These are phyloP conservation scores for Hyaloscypha variabilis DNA, from an alignment of 495 filamentous ascomycete species.

Conservation along the genomic window DNA sequence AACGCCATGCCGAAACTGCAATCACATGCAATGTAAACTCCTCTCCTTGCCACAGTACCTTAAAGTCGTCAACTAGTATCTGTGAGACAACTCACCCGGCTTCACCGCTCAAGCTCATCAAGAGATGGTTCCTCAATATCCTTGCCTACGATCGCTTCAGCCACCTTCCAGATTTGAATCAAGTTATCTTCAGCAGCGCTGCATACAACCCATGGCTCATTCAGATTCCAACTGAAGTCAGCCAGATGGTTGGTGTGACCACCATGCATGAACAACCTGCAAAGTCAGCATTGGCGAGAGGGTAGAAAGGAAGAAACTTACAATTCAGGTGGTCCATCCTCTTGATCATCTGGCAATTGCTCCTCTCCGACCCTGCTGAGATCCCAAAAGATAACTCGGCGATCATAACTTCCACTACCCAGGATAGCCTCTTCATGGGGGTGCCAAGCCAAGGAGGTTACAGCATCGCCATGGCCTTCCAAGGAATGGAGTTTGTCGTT, in stretches of 20 bases:
- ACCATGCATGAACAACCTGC: slow-evolving; percentile 94
- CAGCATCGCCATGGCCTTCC: slow-evolving; percentile 82
- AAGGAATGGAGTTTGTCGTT: slow-evolving; percentile 83
- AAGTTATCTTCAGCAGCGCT: slow-evolving; percentile 97
- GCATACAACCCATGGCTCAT: slow-evolving; percentile 92
- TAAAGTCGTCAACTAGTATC: slow-evolving; percentile 11
- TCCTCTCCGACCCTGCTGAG: slow-evolving; percentile 88
- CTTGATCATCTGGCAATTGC: slow-evolving; percentile 91
- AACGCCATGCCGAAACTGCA: slow-evolving; percentile 11
- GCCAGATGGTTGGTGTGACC: slow-evolving; percentile 95
- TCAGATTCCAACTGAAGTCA: slow-evolving; percentile 97
- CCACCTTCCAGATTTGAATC: slow-evolving; percentile 95
- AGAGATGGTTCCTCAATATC: slow-evolving; percentile 77
- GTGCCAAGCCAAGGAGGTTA: slow-evolving; percentile 93
- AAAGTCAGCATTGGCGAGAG: slow-evolving; percentile 29
- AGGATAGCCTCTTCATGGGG: slow-evolving; percentile 85
- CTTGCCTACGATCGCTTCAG: slow-evolving; percentile 83
- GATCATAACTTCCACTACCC: slow-evolving; percentile 88
- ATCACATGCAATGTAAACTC: slow-evolving; percentile 20
- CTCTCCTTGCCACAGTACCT: slow-evolving; percentile 11
- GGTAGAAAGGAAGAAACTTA: slow-evolving; percentile 47
- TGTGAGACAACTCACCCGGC: slow-evolving; percentile 5
- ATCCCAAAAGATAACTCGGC: slow-evolving; percentile 96
- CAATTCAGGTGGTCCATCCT: slow-evolving; percentile 96
- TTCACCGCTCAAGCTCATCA: slow-evolving; percentile 69